Percentiles rank a stretch among this genome's conserved stretches.
These are phyloP conservation scores for Debaryomycetaceae sp. DNA, from an alignment of 1,139 yeast genomes.

Conservation along the genomic window DNA sequence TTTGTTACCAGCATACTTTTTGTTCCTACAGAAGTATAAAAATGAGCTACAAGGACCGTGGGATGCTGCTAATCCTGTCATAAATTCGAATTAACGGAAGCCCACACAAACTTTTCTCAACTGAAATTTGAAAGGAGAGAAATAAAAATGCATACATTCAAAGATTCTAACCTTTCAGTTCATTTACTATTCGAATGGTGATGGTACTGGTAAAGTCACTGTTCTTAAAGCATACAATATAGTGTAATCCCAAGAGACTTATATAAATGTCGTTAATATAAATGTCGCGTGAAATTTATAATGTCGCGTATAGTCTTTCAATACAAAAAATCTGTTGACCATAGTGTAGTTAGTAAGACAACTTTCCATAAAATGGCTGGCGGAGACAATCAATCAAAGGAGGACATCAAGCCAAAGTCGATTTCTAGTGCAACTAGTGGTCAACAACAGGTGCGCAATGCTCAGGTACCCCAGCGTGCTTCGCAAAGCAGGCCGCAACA, in stretches of 20 bases:
- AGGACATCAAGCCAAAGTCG: slow-evolving; percentile 4
- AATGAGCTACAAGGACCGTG: slow-evolving; percentile 92
- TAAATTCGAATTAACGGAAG: slow-evolving; percentile 12
- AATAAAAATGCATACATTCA: too few relatives aligned
- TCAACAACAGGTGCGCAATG: slow-evolving; percentile 6
- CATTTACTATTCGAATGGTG: too few relatives aligned
- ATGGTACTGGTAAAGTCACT: too few relatives aligned
- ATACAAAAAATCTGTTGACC: background rate
- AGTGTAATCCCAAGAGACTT: too few relatives aligned
- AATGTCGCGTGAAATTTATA: too few relatives aligned
- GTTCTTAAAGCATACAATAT: too few relatives aligned
- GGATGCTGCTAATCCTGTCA: slow-evolving; percentile 79
- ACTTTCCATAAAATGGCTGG: slow-evolving; percentile 3
- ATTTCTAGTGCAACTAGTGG: slow-evolving; percentile 2
- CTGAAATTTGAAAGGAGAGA: too few relatives aligned
- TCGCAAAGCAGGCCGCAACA: slow-evolving; percentile 18
- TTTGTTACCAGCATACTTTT: slow-evolving; percentile 68
- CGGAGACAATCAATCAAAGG: slow-evolving; percentile 9
- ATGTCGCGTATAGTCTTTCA: too few relatives aligned
- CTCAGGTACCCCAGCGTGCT: slow-evolving; percentile 2
- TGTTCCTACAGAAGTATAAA: slow-evolving; percentile 73
- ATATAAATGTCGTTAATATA: too few relatives aligned
- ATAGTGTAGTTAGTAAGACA: background rate
- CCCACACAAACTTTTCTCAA: too few relatives aligned
- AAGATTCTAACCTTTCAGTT: too few relatives aligned